These are phyloP conservation scores for Botrytis deweyae DNA, from an alignment of 2,329 filamentous ascomycete species.

Conservation along the genomic window DNA sequence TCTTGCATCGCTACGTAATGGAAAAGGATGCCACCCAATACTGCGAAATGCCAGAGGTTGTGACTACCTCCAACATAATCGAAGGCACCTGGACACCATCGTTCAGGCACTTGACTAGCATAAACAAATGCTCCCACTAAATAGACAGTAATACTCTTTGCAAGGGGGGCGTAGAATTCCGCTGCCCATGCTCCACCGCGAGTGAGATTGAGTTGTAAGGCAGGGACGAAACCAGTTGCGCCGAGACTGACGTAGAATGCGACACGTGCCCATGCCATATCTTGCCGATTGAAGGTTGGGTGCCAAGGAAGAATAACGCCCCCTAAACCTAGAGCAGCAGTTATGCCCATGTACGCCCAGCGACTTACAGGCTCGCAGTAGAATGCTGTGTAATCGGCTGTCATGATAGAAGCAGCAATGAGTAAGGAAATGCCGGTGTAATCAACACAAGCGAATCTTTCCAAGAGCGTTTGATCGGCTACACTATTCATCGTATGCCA, in stretches of 20 bases:
- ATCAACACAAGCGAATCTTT: slow-evolving; percentile 95
- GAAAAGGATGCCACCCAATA: slow-evolving; percentile 93
- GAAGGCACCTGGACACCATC: slow-evolving; percentile 89
- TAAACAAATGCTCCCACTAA: slow-evolving; percentile 82
- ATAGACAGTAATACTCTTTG: slow-evolving; percentile 86
- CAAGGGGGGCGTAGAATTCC: slow-evolving; percentile 84
- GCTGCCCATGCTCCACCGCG: slow-evolving; percentile 78
- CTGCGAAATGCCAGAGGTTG: slow-evolving; percentile 96
- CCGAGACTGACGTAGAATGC: slow-evolving; percentile 87
- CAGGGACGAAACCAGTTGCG: slow-evolving; percentile 83
- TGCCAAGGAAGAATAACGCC: slow-evolving; percentile 96
- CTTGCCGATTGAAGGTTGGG: slow-evolving; percentile 84
- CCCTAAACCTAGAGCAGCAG: slow-evolving; percentile 75
- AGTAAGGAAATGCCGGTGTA: slow-evolving; percentile 96
- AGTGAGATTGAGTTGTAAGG: slow-evolving; percentile 77
- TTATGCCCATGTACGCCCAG: slow-evolving; percentile 81
- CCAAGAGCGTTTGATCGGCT: slow-evolving; percentile 82
- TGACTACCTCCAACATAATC: slow-evolving; percentile 95
- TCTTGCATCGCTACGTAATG: slow-evolving; percentile 96
- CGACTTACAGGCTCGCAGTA: slow-evolving; percentile 92
- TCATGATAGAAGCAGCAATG: slow-evolving; percentile 95
- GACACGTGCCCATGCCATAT: slow-evolving; percentile 92
- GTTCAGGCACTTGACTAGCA: slow-evolving; percentile 86
- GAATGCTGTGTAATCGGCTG: slow-evolving; percentile 97
- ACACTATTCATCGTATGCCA: slow-evolving; percentile 99